Evolutionary conservation across 768 basidiomycete species (phyloP).

Genomic region (Rhizopogon rudus): DNA sequence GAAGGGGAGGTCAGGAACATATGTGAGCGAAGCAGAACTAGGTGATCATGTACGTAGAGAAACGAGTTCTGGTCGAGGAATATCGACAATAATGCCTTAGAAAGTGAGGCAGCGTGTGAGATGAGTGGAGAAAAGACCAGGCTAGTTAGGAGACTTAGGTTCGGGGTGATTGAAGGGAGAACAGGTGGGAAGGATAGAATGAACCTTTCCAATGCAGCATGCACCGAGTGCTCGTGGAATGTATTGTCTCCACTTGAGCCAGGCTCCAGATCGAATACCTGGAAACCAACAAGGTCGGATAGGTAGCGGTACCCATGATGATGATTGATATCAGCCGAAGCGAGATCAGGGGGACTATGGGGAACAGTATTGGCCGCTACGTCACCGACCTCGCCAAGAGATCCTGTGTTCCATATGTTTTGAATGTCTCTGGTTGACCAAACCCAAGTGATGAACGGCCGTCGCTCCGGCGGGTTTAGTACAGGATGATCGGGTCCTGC

Average conservation of each 20-base stretch:
- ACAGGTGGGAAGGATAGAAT: conserved; percentile 50
- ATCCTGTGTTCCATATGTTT: conserved; percentile 33
- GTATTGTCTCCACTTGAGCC: conserved; percentile 31
- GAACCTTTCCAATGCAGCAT: conserved; percentile 38
- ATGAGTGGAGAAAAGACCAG: conserved; percentile 58
- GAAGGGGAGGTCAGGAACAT: conserved; percentile 66
- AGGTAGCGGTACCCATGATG: conserved; percentile 14
- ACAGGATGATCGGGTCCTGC: conserved; percentile 64
- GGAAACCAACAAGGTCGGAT: conserved; percentile 41
- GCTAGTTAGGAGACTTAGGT: conserved; percentile 54
- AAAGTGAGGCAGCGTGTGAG: conserved; percentile 59
- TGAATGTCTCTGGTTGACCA: conserved; percentile 56
- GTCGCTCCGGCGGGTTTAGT: conserved; percentile 27
- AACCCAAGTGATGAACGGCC: conserved; percentile 46
- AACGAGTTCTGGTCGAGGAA: conserved; percentile 59
- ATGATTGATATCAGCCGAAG: background rate
- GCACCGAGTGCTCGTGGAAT: conserved; percentile 14
- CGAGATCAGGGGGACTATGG: background rate
- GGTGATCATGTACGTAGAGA: conserved; percentile 67
- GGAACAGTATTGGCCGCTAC: conserved; percentile 6
- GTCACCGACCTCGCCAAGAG: conserved; percentile 9
- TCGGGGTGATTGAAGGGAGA: conserved; percentile 63
- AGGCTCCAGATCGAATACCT: conserved; percentile 64
- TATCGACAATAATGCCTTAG: conserved; percentile 58
- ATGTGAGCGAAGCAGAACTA: conserved; percentile 67